Base-by-base conservation (phyloP, 2,329 filamentous ascomycete genomes). In the Aspergillus niger region DNA sequence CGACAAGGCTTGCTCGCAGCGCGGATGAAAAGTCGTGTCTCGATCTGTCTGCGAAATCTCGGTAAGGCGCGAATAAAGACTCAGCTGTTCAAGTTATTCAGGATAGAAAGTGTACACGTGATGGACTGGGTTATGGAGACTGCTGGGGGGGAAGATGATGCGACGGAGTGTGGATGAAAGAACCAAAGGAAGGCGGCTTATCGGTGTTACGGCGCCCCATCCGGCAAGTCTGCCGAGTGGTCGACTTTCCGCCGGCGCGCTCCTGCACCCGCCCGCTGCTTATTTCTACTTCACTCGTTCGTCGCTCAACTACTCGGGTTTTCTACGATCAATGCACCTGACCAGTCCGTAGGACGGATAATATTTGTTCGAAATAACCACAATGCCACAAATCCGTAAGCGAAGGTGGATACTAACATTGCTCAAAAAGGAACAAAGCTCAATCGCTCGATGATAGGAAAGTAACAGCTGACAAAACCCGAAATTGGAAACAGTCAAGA, bases 181-280 rank as follows among this genome's bases (percentile, higher is more conserved):
- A 43, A 32, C 28, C 17, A 30, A 32, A 38, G 47, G 24, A 44
- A n/a, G 30, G 26, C 39, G 20, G 47, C 53, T 55, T 55, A 55
- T 55, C 53, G 41, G 52, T 43, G 53, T 32, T 44, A 43, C 53
- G 39, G 36, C 53, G 26, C 24, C 55, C 50, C 30, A 48, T 59
- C 51, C 51, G 57, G 57, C 57, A 59, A 28, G 50, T 59, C 57
- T 55, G 41, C 57, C 57, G 50, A 59, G 47, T 50, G 47, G 47
- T 28, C 47, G 47, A 50, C 47, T 30, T 22, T 50, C 47, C 47
- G 15, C 44, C 44, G 44, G 22, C 44, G 41, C 41, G 41, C 20
- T 36, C 32, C 32, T 36, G 32, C 41, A 8, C 17, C 41, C n/a
- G 26, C 24, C 56, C 47, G 50, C 28, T 51, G 38, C 47, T 32